Conservation (phyloP, 768 basidiomycete species). For the Mycena venus region DNA sequence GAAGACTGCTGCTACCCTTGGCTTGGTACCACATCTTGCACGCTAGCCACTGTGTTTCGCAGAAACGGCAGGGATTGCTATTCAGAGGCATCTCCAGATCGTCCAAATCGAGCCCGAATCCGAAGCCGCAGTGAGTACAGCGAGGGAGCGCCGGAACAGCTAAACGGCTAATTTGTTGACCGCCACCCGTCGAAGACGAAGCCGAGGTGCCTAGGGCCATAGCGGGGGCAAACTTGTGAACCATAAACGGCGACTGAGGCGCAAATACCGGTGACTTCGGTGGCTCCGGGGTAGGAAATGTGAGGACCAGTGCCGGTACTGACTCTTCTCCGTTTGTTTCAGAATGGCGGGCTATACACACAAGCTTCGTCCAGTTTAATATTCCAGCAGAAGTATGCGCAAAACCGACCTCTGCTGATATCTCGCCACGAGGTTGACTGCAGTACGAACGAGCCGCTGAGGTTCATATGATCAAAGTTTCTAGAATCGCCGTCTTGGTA, state of each 20-base stretch:
- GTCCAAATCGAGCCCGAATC: constrained; percentile 32
- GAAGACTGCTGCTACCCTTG: constrained; percentile 11
- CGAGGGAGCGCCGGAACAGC: constrained; percentile 33
- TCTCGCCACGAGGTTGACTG: constrained; percentile 31
- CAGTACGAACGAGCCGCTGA: constrained; percentile 33
- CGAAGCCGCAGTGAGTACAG: constrained; percentile 35
- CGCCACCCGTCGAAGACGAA: not conserved
- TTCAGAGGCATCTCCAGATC: constrained; percentile 26
- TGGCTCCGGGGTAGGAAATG: constrained; percentile 49
- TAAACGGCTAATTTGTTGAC: not conserved
- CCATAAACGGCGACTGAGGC: constrained; percentile 26
- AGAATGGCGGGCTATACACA: constrained; percentile 9
- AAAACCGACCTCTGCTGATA: constrained; percentile 1
- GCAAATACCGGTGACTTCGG: constrained; percentile 36
- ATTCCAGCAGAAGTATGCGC: not conserved
- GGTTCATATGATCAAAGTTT: constrained; percentile 37
- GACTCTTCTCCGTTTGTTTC: constrained; percentile 14
- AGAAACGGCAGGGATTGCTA: constrained; percentile 30
- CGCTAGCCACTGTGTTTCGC: constrained; percentile 36
- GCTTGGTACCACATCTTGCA: constrained; percentile 37
- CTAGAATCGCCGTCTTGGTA: constrained; percentile 27
- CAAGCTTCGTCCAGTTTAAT: not conserved
- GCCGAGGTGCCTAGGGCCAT: not conserved
- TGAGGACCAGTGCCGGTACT: constrained; percentile 48
- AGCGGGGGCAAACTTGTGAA: constrained; percentile 22